Evolutionary conservation across 768 basidiomycete genomes (phyloP).

Genomic region (Lactarius pseudohatsudake): DNA sequence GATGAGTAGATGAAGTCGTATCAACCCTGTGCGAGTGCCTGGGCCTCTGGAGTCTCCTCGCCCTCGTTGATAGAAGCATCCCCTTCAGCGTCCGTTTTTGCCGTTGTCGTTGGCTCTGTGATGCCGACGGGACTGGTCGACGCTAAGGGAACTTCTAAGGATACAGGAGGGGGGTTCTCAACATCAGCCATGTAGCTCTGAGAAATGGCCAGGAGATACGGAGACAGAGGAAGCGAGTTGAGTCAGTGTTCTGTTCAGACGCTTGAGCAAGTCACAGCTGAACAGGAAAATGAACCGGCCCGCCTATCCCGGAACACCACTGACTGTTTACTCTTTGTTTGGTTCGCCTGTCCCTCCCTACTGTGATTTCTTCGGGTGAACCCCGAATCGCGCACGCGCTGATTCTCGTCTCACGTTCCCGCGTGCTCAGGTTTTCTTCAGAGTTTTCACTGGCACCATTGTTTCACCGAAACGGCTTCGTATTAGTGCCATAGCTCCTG

Average conservation of each 20-base stretch:
- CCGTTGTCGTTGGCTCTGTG: neutral
- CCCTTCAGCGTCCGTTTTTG: neutral
- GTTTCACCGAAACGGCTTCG: too few species aligned
- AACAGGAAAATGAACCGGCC: conserved; percentile 7
- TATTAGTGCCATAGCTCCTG: too few species aligned
- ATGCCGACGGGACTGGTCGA: neutral
- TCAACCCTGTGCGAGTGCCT: conserved; percentile 58
- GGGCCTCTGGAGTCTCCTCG: conserved; percentile 43
- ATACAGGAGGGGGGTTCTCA: neutral
- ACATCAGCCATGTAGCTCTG: conserved; percentile 16
- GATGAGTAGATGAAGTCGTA: conserved; percentile 10
- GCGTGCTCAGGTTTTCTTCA: too few species aligned
- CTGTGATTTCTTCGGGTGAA: too few species aligned
- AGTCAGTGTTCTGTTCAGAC: neutral
- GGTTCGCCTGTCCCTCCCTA: too few species aligned
- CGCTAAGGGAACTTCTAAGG: neutral
- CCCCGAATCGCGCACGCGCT: too few species aligned
- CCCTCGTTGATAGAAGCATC: conserved; percentile 2
- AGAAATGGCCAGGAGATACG: neutral
- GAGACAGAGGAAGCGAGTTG: neutral
- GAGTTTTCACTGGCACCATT: too few species aligned
- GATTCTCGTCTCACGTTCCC: too few species aligned
- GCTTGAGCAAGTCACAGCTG: too few species aligned
- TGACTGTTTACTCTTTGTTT: too few species aligned
- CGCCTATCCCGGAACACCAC: neutral